A percentile compares a stretch with the other conserved stretches of the same genome.
Conservation (phyloP, 441 rosid genomes). For the Pelargonium citronellum region DNA sequence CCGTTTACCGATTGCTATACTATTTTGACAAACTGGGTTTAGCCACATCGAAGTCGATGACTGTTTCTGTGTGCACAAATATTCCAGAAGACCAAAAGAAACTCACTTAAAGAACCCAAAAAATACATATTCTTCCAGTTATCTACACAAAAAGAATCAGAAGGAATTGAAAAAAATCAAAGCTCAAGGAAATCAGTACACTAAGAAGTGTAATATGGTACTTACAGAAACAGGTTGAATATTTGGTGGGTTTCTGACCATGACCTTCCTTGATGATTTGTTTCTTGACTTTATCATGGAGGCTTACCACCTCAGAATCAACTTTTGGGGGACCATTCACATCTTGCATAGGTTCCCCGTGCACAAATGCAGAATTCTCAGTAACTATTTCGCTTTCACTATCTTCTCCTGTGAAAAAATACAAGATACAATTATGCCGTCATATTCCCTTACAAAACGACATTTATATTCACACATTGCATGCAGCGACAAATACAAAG, state of each 20-base stretch:
- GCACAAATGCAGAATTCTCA: constrained; percentile 52
- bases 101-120: neutral
- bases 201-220: constrained; percentile 11
- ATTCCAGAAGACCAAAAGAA: neutral
- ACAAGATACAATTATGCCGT: neutral
- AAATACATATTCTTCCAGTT: neutral
- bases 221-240: constrained; percentile 87
- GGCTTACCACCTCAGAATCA: constrained; percentile 52
- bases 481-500: neutral
- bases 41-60: neutral
- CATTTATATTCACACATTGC: neutral
- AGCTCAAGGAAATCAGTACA: neutral
- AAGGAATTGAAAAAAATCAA: neutral
- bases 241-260: constrained; percentile 82
- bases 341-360: constrained; percentile 51
- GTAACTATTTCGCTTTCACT: constrained; percentile 54
- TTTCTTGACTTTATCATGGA: constrained; percentile 77
- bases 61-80: neutral
- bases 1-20: neutral
- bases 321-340: constrained; percentile 60
- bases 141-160: neutral
- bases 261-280: constrained; percentile 87
- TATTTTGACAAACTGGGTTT: neutral
- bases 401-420: constrained; percentile 31
- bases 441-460: neutral